phyloP scores from a whole-genome alignment of 164 flowering plant genomes.

The Vitis rupestris region DNA sequence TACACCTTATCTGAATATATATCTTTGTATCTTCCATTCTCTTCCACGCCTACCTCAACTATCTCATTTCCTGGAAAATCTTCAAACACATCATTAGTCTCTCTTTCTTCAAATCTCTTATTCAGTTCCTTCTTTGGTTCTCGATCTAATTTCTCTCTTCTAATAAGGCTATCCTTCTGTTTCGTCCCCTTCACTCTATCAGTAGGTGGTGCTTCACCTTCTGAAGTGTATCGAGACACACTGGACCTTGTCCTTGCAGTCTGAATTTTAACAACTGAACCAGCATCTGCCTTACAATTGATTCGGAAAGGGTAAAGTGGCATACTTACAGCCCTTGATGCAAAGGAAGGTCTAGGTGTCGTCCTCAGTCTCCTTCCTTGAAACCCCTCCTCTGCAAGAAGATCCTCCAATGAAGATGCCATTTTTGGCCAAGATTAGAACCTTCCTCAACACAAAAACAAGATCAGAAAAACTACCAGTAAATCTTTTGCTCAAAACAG shows the following conservation, averaged over 20 bases:
- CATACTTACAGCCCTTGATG: constrained; percentile 22
- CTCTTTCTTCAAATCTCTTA: constrained; percentile 19
- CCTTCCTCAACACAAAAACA: not conserved
- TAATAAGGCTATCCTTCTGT: constrained; percentile 23
- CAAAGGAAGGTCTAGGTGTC: constrained; percentile 32
- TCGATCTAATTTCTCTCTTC: constrained; percentile 12
- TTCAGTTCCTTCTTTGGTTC: constrained; percentile 13
- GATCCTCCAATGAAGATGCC: constrained; percentile 71
- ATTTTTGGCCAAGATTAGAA: constrained; percentile 18
- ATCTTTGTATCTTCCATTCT: constrained; percentile 20
- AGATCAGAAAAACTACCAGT: not conserved
- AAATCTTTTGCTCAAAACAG: too few species aligned
- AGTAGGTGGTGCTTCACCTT: constrained; percentile 20
- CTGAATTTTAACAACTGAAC: constrained; percentile 19
- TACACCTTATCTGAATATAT: constrained; percentile 27
- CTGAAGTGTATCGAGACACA: constrained; percentile 20
- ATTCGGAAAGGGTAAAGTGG: constrained; percentile 21
- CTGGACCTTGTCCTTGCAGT: constrained; percentile 52
- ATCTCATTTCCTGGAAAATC: constrained; percentile 22
- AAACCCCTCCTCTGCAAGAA: constrained; percentile 71
- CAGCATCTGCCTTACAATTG: constrained; percentile 20
- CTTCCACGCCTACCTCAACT: constrained; percentile 30
- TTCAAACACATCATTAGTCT: constrained; percentile 7
- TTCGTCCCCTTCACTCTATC: constrained; percentile 17
- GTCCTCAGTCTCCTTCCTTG: constrained; percentile 34